Base-by-base conservation (phyloP, 2,329 filamentous ascomycete species). In the Chaetomiaceae sp. region DNA sequence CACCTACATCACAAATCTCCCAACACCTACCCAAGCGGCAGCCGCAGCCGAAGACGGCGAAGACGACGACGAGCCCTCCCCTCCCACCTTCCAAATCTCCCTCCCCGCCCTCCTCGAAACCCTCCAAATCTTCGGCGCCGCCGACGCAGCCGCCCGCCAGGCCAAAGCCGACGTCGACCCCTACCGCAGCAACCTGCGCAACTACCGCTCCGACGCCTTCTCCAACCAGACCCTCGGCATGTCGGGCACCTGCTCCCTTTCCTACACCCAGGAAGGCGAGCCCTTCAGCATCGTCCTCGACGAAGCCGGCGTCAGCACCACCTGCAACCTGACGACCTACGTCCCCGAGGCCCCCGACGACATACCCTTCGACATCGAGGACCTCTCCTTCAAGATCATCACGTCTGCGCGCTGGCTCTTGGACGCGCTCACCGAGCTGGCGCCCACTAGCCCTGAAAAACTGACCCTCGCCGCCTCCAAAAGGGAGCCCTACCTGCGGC, bases 101-200 rank as follows among this genome's bases (percentile, higher is more conserved):
- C 81, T 99, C 8, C 79, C 86, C 4, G 89, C 92, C 17, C 80
- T 99, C 3, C 82, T 99, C 49, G 94, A 97, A 72, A 95, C 92
- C 0, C 79, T 99, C 7, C 92, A 96, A 65, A 97, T 99, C 46
- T 95, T 99, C 65, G 90, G 90, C 46, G 84, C 91, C n/a, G 82
- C 91, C 42, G 87, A 89, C 60, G 77, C 83, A 14, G 75, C 81
- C 6, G 76, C 74, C 37, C 79, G 80, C 58, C 74, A 79, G 45
- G 75, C 79, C 47, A 84, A 79, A 63, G 73, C 78, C 6, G 82
- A 85, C 12, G 72, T 78, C 54, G 82, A 85, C 58, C 74, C 76
- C 1, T 84, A 83, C 63, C 78, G 77, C 57, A 83, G 80, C 68
- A 84, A 83, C 61, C 69, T 83, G 36, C 77, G 81, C 47, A 82